A percentile compares a stretch with the other conserved stretches of the same genome.
phyloP scores from a whole-genome alignment of 164 flowering plant genomes.

The Aristolochia californica region DNA sequence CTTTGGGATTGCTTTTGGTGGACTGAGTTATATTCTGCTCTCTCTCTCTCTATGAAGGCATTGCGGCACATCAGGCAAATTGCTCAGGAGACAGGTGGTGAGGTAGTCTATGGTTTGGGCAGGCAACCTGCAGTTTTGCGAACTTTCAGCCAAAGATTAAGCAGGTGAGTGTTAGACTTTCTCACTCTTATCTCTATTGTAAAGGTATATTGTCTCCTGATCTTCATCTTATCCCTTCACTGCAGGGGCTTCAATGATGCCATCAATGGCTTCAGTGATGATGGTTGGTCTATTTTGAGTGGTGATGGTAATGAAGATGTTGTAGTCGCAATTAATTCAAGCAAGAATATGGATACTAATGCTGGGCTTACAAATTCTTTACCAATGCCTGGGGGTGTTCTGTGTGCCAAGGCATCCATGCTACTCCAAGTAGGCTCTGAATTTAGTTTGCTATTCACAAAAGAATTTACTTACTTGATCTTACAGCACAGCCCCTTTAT shows the following conservation, averaged over 20 bases:
- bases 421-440: slow-evolving; percentile 65
- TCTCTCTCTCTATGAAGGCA: slow-evolving; percentile 58
- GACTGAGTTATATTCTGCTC: no score
- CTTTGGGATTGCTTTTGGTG: no score
- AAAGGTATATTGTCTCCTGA: neutral
- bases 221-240: neutral
- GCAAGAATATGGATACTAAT: slow-evolving; percentile 34
- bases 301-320: slow-evolving; percentile 83
- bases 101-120: slow-evolving; percentile 74
- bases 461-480: neutral
- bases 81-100: slow-evolving; percentile 89
- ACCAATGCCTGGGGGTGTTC: slow-evolving; percentile 57
- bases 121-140: slow-evolving; percentile 95
- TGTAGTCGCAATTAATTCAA: slow-evolving; percentile 53
- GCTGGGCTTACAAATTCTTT: slow-evolving; percentile 31
- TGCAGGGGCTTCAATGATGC: slow-evolving; percentile 91
- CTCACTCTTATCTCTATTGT: neutral
- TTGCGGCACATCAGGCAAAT: slow-evolving; percentile 74
- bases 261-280: slow-evolving; percentile 79
- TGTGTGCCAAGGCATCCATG: slow-evolving; percentile 96
- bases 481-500: neutral
- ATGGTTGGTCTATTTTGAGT: slow-evolving; percentile 76
- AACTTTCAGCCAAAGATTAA: slow-evolving; percentile 83
- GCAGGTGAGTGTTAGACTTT: slow-evolving; percentile 41
- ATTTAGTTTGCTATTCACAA: neutral